Conservation (phyloP, 2,329 filamentous ascomycete genomes). For the Clarireedia hainanense region DNA sequence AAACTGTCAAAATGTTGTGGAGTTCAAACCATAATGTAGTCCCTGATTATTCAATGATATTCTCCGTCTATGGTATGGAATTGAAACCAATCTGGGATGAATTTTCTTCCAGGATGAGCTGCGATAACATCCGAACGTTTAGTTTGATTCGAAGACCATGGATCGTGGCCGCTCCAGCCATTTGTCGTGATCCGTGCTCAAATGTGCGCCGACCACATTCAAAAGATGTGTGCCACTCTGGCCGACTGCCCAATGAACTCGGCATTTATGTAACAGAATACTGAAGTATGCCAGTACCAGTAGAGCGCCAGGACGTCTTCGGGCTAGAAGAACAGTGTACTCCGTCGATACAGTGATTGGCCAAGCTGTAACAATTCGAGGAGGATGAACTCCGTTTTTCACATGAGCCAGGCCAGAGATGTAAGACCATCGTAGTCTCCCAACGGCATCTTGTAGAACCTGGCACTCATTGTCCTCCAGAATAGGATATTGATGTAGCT, state of each 20-base stretch:
- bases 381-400: neutral
- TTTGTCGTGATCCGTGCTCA: constrained; percentile 16
- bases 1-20: too few species aligned
- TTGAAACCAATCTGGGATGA: too few species aligned
- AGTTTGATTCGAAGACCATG: neutral
- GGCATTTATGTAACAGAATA: constrained; percentile 26
- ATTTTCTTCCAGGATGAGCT: too few species aligned
- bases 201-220: constrained; percentile 14
- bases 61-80: too few species aligned
- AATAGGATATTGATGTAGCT: neutral
- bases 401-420: constrained; percentile 5
- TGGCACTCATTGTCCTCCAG: neutral
- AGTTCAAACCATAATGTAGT: too few species aligned
- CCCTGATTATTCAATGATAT: too few species aligned
- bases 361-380: constrained; percentile 29
- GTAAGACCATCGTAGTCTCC: constrained; percentile 13
- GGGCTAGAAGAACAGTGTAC: constrained; percentile 28
- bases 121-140: too few species aligned
- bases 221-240: constrained; percentile 21
- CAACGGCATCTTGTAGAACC: constrained; percentile 11
- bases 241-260: constrained; percentile 22
- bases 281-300: constrained; percentile 32
- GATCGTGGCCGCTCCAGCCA: constrained; percentile 10
- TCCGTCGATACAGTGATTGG: constrained; percentile 29
- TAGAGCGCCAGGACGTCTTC: constrained; percentile 30